Evolutionary conservation across 306 rosid genomes (phyloP), one percentile per base, ranked within the genome.

Genomic region (Fragaria nilgerrensis): DNA sequence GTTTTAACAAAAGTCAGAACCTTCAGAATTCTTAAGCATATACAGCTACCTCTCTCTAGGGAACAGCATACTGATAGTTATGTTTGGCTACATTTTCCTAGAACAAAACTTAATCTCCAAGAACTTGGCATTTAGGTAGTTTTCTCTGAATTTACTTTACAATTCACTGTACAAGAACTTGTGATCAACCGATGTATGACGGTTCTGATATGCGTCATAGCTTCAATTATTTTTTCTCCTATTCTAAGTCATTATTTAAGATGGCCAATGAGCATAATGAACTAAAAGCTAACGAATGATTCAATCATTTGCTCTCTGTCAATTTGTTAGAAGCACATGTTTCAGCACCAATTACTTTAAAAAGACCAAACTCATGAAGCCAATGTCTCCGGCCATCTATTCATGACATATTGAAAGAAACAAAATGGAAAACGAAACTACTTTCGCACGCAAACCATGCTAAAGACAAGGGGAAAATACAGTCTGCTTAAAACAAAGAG

Each of bases 191-290:
- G 41, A 53, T 37, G 22, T 55, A 23, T 20, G 66, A 5, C 23
- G 10, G 43, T 19, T 10, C 12, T 50, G 29, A 48, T 5, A 27
- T 32, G 48, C 8, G 63, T 20, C 12, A 73, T 22, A 22, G 77
- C 52, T 73, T 15, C 4, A 14, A 52, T 22, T 72, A 34, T 34
- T 41, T 72, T 0, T 34, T 55, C 50, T 36, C 22, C 22, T 55
- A 32, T 14, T 73, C 37, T 14, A 37, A 36, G 52, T 55, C 77
- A n/a, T 73, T 22, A 29, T 73, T 52, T 55, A 37, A 55, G 66
- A 22, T 53, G 22, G 2, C 65, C 36, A 13, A 36, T 52, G 76
- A 72, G 32, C 10, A 34, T 72, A 52, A 34, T 72, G 41, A 29
- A 32, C 41, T 62, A 62, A 62, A 27, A 65, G 22, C 68, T 41